Base-by-base conservation (phyloP, 2,329 filamentous ascomycete species). In the Apiospora marii region DNA sequence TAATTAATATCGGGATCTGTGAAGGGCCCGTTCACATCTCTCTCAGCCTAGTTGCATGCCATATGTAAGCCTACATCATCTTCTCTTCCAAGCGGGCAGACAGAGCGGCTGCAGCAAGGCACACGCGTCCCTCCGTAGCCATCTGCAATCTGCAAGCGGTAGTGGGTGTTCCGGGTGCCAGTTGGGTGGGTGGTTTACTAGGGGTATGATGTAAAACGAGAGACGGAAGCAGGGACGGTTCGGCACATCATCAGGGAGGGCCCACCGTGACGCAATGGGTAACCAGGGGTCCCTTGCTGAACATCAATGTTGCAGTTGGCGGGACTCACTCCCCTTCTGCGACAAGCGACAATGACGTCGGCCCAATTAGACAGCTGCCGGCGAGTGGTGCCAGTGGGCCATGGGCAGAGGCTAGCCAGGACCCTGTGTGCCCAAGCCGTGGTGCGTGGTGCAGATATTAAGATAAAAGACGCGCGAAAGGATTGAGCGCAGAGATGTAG, bases 11-110 rank as follows among this genome's bases (percentile, higher is more conserved):
- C 34, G 10, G 58, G 58, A 1, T 41, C 58, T n/a, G 30, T 64
- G 30, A 64, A 41, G 51, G 51, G 51, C 34, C 58, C 58, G 58
- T 64, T 64, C 58, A 64, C 7, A 24, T 41, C 34, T 2, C n/a
- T 12, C 34, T 64, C 58, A 41, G 58, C 58, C 58, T 64, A 41
- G 58, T 64, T 64, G 34, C 58, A 64, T 64, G 19, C 41, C 58
- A 64, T 64, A 64, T 64, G 58, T 64, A n/a, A 64, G 58, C 58
- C 58, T 64, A 64, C 58, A 64, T 64, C 58, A 64, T 64, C 14
- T 64, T 19, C 22, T 64, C 14, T 64, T 19, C 22, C 34, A 1
- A 61, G 34, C 10, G 53, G 7, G 27, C 58, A 64, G 34, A 24
- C n/a, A 34, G 30, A 22, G 34, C n/a, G 14, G 19, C 58, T 64